Conservation (phyloP, 257 asterid species). For the Nyctanthes arbortristis region DNA sequence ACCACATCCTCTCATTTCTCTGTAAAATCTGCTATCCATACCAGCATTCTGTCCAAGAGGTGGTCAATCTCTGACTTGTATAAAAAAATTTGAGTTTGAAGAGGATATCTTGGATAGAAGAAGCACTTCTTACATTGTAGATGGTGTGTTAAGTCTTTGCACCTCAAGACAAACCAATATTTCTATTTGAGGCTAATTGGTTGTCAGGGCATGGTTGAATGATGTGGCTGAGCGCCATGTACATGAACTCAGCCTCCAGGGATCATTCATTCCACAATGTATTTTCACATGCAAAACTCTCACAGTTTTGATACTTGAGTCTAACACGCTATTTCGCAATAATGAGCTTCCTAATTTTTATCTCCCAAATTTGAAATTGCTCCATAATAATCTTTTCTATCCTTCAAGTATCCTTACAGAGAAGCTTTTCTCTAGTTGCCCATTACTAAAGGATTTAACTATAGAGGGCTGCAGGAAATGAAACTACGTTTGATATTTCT, state of each 20-base stretch:
- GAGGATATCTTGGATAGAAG: no score
- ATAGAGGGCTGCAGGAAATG: neutral
- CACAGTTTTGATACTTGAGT: neutral
- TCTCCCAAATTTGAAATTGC: neutral
- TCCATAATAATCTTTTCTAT: neutral
- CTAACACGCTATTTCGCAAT: neutral
- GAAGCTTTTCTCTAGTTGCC: neutral
- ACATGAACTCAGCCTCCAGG: neutral
- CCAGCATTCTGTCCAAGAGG: neutral
- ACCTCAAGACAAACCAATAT: neutral
- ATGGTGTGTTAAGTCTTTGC: neutral
- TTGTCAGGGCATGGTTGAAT: neutral
- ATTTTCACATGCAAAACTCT: neutral
- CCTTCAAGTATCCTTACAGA: neutral
- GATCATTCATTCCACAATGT: neutral
- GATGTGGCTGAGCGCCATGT: neutral
- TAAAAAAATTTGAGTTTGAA: neutral
- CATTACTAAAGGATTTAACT: constrained; percentile 2
- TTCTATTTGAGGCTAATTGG: neutral
- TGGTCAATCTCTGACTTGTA: neutral
- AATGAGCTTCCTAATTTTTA: neutral
- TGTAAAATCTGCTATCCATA: neutral
- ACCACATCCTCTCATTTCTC: neutral
- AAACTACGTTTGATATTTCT: neutral
- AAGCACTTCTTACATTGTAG: neutral